These are phyloP conservation scores for Lasiosphaeria miniovina DNA, from an alignment of 495 filamentous ascomycete species.

Conservation along the genomic window DNA sequence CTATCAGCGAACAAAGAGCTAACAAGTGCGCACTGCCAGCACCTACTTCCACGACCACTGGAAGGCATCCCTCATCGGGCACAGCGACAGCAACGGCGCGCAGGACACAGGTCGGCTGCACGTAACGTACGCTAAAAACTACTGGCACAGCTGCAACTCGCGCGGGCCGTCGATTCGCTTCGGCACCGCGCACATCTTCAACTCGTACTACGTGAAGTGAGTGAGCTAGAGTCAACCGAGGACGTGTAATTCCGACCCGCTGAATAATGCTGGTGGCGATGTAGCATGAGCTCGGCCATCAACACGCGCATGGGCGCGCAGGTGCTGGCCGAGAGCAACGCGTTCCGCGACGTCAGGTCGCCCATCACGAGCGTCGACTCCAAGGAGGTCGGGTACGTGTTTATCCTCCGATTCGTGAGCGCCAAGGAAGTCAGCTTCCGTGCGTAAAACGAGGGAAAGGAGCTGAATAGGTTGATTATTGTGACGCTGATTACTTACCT, in stretches of 20 bases:
- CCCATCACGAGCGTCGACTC: conserved; percentile 55
- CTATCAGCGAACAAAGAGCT: neutral
- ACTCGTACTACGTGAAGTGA: conserved; percentile 41
- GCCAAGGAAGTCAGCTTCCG: neutral
- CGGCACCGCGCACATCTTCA: conserved; percentile 54
- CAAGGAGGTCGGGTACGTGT: conserved; percentile 41
- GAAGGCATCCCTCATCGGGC: conserved; percentile 62
- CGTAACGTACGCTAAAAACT: conserved; percentile 61
- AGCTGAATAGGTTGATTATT: too few species aligned
- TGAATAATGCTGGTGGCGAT: conserved; percentile 19
- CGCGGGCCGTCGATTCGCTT: conserved; percentile 61
- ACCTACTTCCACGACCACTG: conserved; percentile 62
- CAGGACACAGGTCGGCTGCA: conserved; percentile 53
- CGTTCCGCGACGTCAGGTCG: conserved; percentile 47
- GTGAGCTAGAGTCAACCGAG: neutral
- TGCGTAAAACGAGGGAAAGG: too few species aligned
- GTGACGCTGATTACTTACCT: too few species aligned
- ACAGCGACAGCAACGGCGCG: conserved; percentile 50
- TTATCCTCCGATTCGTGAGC: neutral
- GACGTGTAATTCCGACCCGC: neutral
- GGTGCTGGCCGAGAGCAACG: conserved; percentile 59
- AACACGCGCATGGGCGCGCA: conserved; percentile 66
- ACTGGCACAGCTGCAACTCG: conserved; percentile 60
- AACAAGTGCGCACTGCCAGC: conserved; percentile 11
- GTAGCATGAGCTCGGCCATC: conserved; percentile 53